These are phyloP conservation scores for Arctostaphylos glauca DNA, from an alignment of 148 eudicot genomes.

Conservation along the genomic window DNA sequence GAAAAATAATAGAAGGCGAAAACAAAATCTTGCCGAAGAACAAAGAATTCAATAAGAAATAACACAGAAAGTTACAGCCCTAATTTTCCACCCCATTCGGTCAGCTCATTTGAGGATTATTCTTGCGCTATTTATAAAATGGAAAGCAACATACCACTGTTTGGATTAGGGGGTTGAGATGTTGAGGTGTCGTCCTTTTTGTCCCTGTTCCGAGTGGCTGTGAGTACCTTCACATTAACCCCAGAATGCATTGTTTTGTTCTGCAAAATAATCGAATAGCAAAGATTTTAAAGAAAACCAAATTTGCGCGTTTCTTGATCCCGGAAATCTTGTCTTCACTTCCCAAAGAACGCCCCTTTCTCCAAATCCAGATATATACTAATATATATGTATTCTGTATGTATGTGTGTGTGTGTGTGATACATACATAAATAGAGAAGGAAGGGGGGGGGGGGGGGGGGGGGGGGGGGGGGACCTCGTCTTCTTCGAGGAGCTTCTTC, in stretches of 20 bases:
- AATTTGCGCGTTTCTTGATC: no score
- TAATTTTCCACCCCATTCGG: no score
- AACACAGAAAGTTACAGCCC: background rate
- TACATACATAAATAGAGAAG: background rate
- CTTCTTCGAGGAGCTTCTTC: constrained; percentile 83
- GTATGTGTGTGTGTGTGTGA: no score
- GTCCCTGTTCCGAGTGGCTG: constrained; percentile 86
- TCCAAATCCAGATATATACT: background rate
- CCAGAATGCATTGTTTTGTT: constrained; percentile 96
- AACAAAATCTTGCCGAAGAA: no score
- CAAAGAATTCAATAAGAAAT: background rate
- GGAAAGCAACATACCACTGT: constrained; percentile 27
- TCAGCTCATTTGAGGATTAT: background rate
- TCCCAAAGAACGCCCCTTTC: background rate
- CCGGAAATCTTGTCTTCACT: background rate
- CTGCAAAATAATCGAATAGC: constrained; percentile 28
- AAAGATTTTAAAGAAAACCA: background rate
- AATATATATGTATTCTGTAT: no score
- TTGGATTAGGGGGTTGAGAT: constrained; percentile 52
- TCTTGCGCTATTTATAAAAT: background rate
- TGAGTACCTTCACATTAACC: constrained; percentile 90
- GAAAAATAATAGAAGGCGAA: no score
- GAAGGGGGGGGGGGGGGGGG: background rate
- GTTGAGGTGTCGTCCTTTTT: constrained; percentile 58
- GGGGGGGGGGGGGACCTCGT: constrained; percentile 47